These are phyloP conservation scores for Sanguinoderma infundibulare DNA, from an alignment of 1,284 basidiomycete genomes.

Conservation along the genomic window DNA sequence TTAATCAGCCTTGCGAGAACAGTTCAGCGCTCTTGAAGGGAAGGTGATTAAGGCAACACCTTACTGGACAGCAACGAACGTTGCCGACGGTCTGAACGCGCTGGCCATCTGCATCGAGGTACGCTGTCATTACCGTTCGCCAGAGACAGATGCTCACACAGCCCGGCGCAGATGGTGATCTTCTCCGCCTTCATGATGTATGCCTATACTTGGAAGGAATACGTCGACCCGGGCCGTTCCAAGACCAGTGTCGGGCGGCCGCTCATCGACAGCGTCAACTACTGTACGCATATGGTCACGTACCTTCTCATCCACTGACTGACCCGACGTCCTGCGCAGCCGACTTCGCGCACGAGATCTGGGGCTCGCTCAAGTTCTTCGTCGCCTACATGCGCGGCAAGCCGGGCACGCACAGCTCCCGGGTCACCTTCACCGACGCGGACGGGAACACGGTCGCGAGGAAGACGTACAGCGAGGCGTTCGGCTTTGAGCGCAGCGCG, in stretches of 20 bases:
- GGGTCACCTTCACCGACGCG: constrained; percentile 30
- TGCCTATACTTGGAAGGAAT: constrained; percentile 79
- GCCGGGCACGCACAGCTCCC: constrained; percentile 47
- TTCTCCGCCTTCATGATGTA: constrained; percentile 81
- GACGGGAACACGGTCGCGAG: constrained; percentile 33
- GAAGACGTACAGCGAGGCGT: constrained; percentile 54
- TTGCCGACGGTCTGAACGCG: constrained; percentile 83
- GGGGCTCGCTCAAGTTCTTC: constrained; percentile 66
- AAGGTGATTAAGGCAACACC: constrained; percentile 68
- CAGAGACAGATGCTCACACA: not conserved
- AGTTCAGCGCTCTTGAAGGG: constrained; percentile 67
- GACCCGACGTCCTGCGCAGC: constrained; percentile 36
- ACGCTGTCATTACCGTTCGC: not conserved
- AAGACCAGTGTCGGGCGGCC: constrained; percentile 64
- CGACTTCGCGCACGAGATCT: constrained; percentile 72
- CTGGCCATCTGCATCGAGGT: constrained; percentile 85
- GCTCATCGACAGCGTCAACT: constrained; percentile 82
- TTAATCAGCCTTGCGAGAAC: not conserved
- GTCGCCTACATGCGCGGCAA: constrained; percentile 50
- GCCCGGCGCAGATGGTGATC: constrained; percentile 67
- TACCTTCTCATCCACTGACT: constrained; percentile 5
- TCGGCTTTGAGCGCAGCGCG: constrained; percentile 42
- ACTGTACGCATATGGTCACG: constrained; percentile 44
- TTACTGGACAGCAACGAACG: constrained; percentile 82
- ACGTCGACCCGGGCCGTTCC: constrained; percentile 43